These are phyloP conservation scores for Prunus padus DNA, from an alignment of 306 rosid genomes.

Conservation along the genomic window DNA sequence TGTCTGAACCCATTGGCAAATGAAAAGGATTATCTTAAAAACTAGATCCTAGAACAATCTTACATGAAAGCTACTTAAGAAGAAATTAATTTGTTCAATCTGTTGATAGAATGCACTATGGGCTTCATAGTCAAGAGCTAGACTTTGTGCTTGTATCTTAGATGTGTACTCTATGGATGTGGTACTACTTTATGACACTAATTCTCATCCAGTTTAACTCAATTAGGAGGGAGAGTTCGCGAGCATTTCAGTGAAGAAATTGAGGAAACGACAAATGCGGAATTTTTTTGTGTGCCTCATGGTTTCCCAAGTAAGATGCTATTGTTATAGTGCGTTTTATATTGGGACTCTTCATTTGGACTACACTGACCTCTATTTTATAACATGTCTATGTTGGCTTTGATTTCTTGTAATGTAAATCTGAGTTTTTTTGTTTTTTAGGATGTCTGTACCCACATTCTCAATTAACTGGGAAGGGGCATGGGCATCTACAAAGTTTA, in stretches of 20 bases:
- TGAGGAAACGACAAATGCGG: conserved; percentile 89
- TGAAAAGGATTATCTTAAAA: not conserved
- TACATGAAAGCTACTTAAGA: not conserved
- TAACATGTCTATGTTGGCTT: not conserved
- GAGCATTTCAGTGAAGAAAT: conserved; percentile 58
- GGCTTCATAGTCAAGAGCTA: not conserved
- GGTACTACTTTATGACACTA: conserved; percentile 1
- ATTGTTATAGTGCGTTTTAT: not conserved
- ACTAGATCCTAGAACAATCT: not conserved
- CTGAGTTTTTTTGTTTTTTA: not conserved
- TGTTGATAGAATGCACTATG: not conserved
- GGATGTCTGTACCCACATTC: not conserved
- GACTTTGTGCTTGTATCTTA: not conserved
- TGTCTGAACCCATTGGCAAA: not conserved
- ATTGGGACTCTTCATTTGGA: not conserved
- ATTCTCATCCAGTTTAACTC: conserved; percentile 25
- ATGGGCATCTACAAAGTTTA: not conserved
- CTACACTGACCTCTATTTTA: not conserved
- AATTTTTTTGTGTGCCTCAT: conserved; percentile 84
- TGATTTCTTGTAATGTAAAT: not conserved
- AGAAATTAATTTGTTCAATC: not conserved
- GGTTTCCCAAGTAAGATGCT: conserved; percentile 74
- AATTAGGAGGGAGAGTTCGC: conserved; percentile 84
- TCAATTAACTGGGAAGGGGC: conserved; percentile 8
- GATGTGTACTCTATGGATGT: not conserved